phyloP scores from a whole-genome alignment of 208 protist genomes.

The Leishmania major region DNA sequence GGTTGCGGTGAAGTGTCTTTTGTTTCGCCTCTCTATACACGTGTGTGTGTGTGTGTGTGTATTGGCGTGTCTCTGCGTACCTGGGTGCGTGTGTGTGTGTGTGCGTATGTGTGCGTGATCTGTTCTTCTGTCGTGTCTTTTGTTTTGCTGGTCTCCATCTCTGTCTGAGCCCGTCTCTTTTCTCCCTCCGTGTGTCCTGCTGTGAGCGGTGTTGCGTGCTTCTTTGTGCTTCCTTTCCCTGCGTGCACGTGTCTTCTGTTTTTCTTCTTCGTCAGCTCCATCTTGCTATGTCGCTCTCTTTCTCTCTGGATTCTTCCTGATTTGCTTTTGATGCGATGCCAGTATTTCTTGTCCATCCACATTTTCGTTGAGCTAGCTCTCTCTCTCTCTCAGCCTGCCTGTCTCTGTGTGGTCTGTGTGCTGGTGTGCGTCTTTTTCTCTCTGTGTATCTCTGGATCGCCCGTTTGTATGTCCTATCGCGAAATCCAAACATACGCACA shows the following conservation, averaged over 20 bases:
- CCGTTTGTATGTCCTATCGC: neutral
- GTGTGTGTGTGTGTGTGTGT: too few species aligned
- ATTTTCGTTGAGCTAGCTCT: neutral
- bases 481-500: neutral
- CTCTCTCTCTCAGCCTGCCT: neutral
- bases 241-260: neutral
- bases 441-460: neutral
- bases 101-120: neutral
- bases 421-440: neutral
- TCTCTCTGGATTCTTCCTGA: neutral
- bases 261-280: neutral
- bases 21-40: neutral
- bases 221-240: neutral
- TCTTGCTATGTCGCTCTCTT: neutral
- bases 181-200: neutral
- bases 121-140: neutral
- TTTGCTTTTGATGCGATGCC: neutral
- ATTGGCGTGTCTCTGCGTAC: neutral
- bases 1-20: neutral
- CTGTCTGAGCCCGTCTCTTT: neutral
- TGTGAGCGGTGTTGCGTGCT: neutral
- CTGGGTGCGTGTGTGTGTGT: neutral
- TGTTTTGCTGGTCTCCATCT: neutral
- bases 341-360: neutral
- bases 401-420: conserved; percentile 2